A percentile compares a stretch with the other conserved stretches of the same genome.
Conservation (phyloP, 1,284 basidiomycete genomes). For the Ustilago crameri region DNA sequence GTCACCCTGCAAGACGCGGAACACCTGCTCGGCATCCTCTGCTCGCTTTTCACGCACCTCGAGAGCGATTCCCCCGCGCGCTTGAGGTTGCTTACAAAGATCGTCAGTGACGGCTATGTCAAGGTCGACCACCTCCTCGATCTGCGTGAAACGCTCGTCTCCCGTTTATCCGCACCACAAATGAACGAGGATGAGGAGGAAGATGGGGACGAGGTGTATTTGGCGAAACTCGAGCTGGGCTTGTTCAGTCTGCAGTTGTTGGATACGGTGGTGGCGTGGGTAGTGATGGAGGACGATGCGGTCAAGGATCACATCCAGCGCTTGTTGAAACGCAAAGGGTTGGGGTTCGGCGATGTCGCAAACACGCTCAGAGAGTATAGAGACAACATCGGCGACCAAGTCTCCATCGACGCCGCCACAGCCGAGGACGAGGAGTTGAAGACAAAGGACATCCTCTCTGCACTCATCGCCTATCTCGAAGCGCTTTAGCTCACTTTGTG, state of each 20-base stretch:
- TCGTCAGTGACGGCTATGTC: slow-evolving; percentile 89
- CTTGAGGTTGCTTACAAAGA: slow-evolving; percentile 88
- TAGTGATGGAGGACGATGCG: slow-evolving; percentile 97
- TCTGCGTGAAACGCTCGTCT: slow-evolving; percentile 80
- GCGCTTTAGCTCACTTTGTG: no score
- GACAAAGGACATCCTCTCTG: slow-evolving; percentile 51
- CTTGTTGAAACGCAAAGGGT: slow-evolving; percentile 30
- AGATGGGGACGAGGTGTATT: slow-evolving; percentile 82
- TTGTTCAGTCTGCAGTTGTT: slow-evolving; percentile 88
- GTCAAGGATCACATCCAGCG: slow-evolving; percentile 38
- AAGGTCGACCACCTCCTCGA: slow-evolving; percentile 93
- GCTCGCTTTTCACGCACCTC: slow-evolving; percentile 88
- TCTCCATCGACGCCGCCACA: slow-evolving; percentile 8
- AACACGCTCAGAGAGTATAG: slow-evolving; percentile 51
- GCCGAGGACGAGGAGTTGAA: slow-evolving; percentile 3
- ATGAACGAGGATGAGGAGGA: slow-evolving; percentile 73
- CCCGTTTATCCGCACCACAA: slow-evolving; percentile 74
- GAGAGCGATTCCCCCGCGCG: slow-evolving; percentile 83
- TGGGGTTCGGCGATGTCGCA: slow-evolving; percentile 25
- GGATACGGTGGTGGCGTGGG: slow-evolving; percentile 93
- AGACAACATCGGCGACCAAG: slow-evolving; percentile 57
- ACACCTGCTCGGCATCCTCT: slow-evolving; percentile 87
- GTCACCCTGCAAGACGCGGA: slow-evolving; percentile 75
- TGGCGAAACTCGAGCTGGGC: slow-evolving; percentile 84
- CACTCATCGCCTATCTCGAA: slow-evolving; percentile 54